Evolutionary conservation across 2,329 filamentous ascomycete genomes (phyloP), one percentile per base, ranked within the genome.

Genomic region (Hypoxylon sp.): DNA sequence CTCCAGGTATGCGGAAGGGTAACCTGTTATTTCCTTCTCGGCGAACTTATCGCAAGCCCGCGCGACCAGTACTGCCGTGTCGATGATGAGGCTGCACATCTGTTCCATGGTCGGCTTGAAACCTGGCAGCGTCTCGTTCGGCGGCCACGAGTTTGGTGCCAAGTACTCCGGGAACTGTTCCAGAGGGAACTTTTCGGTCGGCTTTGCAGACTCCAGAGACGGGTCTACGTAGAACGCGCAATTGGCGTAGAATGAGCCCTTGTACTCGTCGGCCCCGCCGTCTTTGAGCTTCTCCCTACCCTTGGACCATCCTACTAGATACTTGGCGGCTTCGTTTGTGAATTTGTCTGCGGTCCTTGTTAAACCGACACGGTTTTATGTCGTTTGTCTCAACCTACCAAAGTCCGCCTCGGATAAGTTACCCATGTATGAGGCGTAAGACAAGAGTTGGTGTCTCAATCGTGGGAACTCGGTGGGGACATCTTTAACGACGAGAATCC

Each of bases 401-500:
- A 98, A 84, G 70, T 93, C 87, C 13, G 85, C 79, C 24, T 85
- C 79, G 4, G 93, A 85, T 4, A 98, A 84, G 67, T 93, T 93
- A 32, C 92, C 95, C 39, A 98, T 87, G 75, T 96, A 95, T 0
- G 93, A 97, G 3, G 93, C 89, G 75, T 95, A 95, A 0, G 92
- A 95, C 6, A 99, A 84, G 1, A 96, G 85, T 62, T 86, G 85
- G 62, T 86, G 86, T 64, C 95, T 87, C 44, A 97, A 80, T n/a
- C 84, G 79, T 13, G 85, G 78, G 72, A 97, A 99, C 54, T 87
- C 82, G 5, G 83, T 66, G 0, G 93, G 92, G 0, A 98, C 86
- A 74, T 93, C 92, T 75, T 91, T 93, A 49, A 99, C 94, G n/a
- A 98, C 82, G 57, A 99, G 89, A 54, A 99, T 97, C 0, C 95